Evolutionary conservation across 1,284 basidiomycete genomes (phyloP), one percentile per base, ranked within the genome.

Genomic region (Somion occarium): DNA sequence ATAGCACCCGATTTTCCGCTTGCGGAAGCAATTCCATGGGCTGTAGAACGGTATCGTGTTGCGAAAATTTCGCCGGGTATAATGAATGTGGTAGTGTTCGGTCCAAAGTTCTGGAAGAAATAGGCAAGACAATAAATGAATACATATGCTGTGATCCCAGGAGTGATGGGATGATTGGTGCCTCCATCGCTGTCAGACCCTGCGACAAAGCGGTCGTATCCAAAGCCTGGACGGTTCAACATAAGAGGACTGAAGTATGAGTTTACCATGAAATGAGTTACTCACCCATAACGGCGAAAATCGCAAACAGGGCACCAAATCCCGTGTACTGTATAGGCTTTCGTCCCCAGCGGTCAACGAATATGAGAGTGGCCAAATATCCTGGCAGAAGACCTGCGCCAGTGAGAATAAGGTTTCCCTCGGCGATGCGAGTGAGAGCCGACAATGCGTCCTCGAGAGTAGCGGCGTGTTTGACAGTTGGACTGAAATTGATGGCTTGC

Each of bases 51-150:
- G 69, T 87, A 86, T 34, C 86, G 77, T 2, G 88, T 88, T 1
- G 88, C 86, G 76, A 88, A 90, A 25, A 73, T 76, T 64, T 91
- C 85, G 3, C 79, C 84, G 24, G 88, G 88, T 39, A 88, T 69
- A 56, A 89, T 59, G 56, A 76, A 90, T 12, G 86, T 89, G 2
- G 87, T 89, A 2, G 83, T 80, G 69, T 88, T 90, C 34, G 88
- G 83, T 2, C 86, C 85, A 59, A 79, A 80, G 59, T 78, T 79
- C 50, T 72, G 69, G 64, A 78, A 79, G 61, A 79, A 78, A 61
- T 73, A 77, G 46, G 80, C 69, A 50, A 85, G 69, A 64, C 81
- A 83, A 67, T 79, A 88, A 39, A 86, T 68, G 64, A 79, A 75
- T 45, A 86, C 74, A 63, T 88, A 83, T 0, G 75, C 70, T 37